Evolutionary conservation across 2,329 filamentous ascomycete genomes (phyloP).

Genomic region (Huntiella omanensis): DNA sequence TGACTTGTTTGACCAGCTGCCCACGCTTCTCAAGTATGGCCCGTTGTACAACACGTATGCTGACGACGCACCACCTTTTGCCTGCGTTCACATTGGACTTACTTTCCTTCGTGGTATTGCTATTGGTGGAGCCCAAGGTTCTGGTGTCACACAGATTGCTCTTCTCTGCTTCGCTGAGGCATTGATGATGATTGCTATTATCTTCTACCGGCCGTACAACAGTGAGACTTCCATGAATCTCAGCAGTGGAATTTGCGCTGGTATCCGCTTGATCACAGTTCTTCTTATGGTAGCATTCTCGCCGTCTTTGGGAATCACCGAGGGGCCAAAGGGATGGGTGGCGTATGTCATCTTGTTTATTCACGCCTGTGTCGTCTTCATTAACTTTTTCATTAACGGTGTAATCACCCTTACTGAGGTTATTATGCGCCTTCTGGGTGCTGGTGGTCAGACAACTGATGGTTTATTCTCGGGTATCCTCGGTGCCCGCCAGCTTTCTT

Average conservation of each 20-base stretch:
- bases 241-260: conserved; percentile 73
- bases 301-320: conserved; percentile 58
- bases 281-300: conserved; percentile 69
- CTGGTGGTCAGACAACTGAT: conserved; percentile 63
- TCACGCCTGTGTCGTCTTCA: conserved; percentile 66
- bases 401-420: conserved; percentile 84
- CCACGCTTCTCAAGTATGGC: conserved; percentile 75
- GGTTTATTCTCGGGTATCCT: conserved; percentile 69
- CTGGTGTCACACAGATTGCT: conserved; percentile 82
- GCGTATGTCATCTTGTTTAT: conserved; percentile 79
- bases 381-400: conserved; percentile 86
- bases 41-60: conserved; percentile 96
- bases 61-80: conserved; percentile 79
- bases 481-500: conserved; percentile 69
- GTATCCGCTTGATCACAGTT: conserved; percentile 55
- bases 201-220: conserved; percentile 80
- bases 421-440: conserved; percentile 60
- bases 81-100: conserved; percentile 67
- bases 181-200: conserved; percentile 67
- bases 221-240: conserved; percentile 92
- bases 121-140: conserved; percentile 81
- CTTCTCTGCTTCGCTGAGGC: conserved; percentile 88
- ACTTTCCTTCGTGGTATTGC: conserved; percentile 75
- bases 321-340: conserved; percentile 79
- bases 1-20: conserved; percentile 80